Percentiles rank a stretch among this genome's conserved stretches.
phyloP scores from a whole-genome alignment of 169 alveolate species.

The Eimeria necatrix region DNA sequence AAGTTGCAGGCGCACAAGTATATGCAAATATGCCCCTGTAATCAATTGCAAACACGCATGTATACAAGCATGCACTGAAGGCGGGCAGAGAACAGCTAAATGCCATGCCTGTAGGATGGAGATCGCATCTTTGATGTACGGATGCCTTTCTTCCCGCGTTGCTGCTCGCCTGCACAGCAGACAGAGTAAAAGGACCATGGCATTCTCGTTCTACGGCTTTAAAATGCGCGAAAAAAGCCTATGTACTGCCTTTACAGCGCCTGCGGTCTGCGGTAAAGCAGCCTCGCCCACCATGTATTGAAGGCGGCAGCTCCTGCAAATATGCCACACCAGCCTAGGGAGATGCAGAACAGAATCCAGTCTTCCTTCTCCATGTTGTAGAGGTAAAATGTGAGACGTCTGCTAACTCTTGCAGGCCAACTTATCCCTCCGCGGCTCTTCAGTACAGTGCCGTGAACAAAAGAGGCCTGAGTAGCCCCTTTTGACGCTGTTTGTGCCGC shows the following conservation, averaged over 20 bases:
- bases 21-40: too few relatives aligned
- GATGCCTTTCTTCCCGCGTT: slow-evolving; percentile 54
- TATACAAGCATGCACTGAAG: background rate
- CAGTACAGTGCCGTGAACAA: background rate
- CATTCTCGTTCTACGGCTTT: background rate
- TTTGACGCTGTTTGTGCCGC: too few relatives aligned
- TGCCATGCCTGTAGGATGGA: slow-evolving; percentile 28
- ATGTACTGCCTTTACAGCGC: background rate
- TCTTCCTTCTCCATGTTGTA: slow-evolving; percentile 38
- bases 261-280: background rate
- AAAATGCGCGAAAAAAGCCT: too few relatives aligned
- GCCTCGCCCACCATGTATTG: slow-evolving; percentile 45
- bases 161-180: slow-evolving; percentile 46
- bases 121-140: slow-evolving; percentile 48
- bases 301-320: slow-evolving; percentile 44
- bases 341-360: slow-evolving; percentile 49
- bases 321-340: slow-evolving; percentile 63
- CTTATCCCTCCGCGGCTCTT: background rate
- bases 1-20: too few relatives aligned
- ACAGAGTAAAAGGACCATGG: background rate
- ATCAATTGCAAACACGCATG: too few relatives aligned
- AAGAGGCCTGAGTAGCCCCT: background rate
- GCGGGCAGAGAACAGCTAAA: background rate
- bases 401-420: background rate
- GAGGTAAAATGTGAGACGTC: slow-evolving; percentile 8